phyloP scores from a whole-genome alignment of 1,284 basidiomycete species.

The Cutaneotrichosporon sp. region DNA sequence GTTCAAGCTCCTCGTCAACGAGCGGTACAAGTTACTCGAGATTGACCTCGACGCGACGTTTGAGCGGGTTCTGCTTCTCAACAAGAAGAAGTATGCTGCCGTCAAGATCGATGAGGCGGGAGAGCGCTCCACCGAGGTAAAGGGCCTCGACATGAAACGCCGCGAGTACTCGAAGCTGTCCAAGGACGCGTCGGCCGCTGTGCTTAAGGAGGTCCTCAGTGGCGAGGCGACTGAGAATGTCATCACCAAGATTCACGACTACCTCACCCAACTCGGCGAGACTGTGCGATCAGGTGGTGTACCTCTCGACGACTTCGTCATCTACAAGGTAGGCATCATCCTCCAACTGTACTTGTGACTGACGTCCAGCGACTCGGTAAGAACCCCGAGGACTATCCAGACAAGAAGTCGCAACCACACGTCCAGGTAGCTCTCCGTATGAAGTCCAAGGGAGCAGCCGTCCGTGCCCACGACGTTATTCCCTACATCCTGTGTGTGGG shows the following conservation, averaged over 20 bases:
- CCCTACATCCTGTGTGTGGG: slow-evolving; percentile 90
- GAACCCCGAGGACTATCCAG: slow-evolving; percentile 93
- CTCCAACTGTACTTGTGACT: neutral
- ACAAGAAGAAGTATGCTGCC: slow-evolving; percentile 99
- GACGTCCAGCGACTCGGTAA: slow-evolving; percentile 73
- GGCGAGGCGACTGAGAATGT: slow-evolving; percentile 86
- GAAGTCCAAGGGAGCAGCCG: slow-evolving; percentile 75
- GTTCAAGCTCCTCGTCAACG: slow-evolving; percentile 95
- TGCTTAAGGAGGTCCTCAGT: slow-evolving; percentile 84
- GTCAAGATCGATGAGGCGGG: slow-evolving; percentile 81
- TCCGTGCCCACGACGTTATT: slow-evolving; percentile 86
- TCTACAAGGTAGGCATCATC: slow-evolving; percentile 74
- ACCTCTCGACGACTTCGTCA: slow-evolving; percentile 86
- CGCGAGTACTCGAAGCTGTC: slow-evolving; percentile 90
- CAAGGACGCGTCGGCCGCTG: slow-evolving; percentile 84
- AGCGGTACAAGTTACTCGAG: slow-evolving; percentile 89
- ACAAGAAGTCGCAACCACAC: slow-evolving; percentile 90
- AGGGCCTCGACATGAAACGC: slow-evolving; percentile 98
- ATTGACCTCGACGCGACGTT: slow-evolving; percentile 96
- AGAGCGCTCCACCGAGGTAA: slow-evolving; percentile 77
- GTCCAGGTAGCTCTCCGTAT: slow-evolving; percentile 92
- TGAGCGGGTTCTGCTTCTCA: slow-evolving; percentile 83
- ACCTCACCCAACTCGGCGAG: slow-evolving; percentile 68
- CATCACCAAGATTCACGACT: slow-evolving; percentile 88
- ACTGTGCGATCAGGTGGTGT: slow-evolving; percentile 71